Evolutionary conservation across 345 rosid species (phyloP), one percentile per base, ranked within the genome.

Genomic region (Physaria fendleri): DNA sequence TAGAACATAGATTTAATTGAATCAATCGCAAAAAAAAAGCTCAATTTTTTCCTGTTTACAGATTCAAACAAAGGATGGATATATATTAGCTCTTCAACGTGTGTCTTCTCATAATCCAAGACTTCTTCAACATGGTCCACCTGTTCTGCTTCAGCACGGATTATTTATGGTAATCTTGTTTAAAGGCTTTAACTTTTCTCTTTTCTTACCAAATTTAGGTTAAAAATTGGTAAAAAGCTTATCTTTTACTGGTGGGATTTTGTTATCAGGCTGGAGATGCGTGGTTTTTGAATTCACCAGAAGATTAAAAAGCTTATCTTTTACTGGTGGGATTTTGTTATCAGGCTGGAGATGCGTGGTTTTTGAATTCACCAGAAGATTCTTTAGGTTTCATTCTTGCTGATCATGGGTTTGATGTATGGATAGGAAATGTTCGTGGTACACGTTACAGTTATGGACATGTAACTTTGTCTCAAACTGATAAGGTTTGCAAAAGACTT

Each of bases 401-500:
- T 23, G 95, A 88, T 71, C 76, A 79, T 34, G 97, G 94, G 32
- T 88, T 84, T 62, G 98, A 88, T 74, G 91, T 92, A 12, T 92
- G 97, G 98, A 85, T 85, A 32, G 95, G 78, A 13, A 92, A 81
- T 76, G 97, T 84, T 37, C 95, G 98, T 39, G 98, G 97, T 37
- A 92, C 97, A 15, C 87, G 81, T 30, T 88, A 90, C 76, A 84
- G 95, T 72, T 76, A 73, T 41, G 96, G 96, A 11, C 97, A 92
- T 74, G 18, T 80, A 38, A 82, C 91, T 46, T 73, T 92, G 41
- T 81, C 90, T 20, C 77, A 55, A 71, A 68, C 68, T 60, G 87
- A 85, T 43, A 86, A 86, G 91, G 98, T 92, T 75, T 56, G 23
- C 13, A 52, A 41, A 41, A 29, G 27, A 32, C 43, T 21, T 33